Base-by-base conservation (phyloP, 179 eudicot species). In the Pouteria campechiana region DNA sequence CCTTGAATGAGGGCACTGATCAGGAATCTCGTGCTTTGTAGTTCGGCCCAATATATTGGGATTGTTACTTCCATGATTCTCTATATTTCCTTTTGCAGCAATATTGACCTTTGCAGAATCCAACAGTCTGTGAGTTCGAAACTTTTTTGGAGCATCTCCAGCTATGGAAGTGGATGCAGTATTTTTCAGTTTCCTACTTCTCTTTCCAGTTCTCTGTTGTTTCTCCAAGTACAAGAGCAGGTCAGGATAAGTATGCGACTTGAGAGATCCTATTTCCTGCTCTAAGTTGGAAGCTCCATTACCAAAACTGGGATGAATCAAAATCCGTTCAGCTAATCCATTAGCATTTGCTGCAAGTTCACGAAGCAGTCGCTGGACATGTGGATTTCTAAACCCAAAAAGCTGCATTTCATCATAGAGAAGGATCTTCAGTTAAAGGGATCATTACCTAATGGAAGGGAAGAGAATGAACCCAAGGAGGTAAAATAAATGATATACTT, bases 361-460 rank as follows among this genome's bases (percentile, higher is more conserved):
- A 60, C 99, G 63, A 20, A 92, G 68, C 61, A 87, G 64, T 63
- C 99, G 77, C 72, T 71, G 92, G 53, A 92, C 94, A 43, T 75
- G 60, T 37, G 79, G 58, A 60, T 87, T 92, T 68, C 72, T 87
- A 57, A 92, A 92, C 55, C 99, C 99, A 41, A 87, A 87, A 57
- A 92, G 72, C 96, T 92, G 85, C 77, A 78, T 3, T 31, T 11
- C 11, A 44, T 39, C 33, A 38, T 41, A 69, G 9, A 5, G 7
- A 23, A 35, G 31, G 30, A 27, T 7, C 5, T 14, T 7, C 17
- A 25, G 27, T 52, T 31, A 52, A 32, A n/a, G n/a, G n/a, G n/a
- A n/a, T n/a, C n/a, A n/a, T n/a, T n/a, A n/a, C n/a, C n/a, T n/a
- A n/a, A n/a, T n/a, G n/a, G n/a, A n/a, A n/a, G n/a, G n/a, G n/a